phyloP scores from a whole-genome alignment of 345 rosid genomes.

The Eucalyptus polyanthemos region DNA sequence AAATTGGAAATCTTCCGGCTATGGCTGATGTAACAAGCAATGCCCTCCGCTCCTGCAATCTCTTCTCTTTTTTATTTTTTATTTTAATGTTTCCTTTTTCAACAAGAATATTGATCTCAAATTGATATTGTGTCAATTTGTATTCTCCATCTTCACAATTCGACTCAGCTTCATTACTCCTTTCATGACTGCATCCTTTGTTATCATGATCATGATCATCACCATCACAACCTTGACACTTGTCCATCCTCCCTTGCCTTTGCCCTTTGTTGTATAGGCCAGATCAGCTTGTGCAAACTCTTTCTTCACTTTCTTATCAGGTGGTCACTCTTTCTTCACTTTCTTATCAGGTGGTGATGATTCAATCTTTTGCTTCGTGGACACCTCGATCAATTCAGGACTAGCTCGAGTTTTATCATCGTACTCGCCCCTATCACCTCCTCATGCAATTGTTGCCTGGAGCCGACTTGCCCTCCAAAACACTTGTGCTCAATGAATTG shows the following conservation, averaged over 20 bases:
- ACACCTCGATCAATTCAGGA: background rate
- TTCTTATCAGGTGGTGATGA: background rate
- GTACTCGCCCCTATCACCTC: background rate
- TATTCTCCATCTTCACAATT: background rate
- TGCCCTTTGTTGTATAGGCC: background rate
- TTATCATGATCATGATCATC: background rate
- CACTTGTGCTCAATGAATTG: background rate
- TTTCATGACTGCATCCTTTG: background rate
- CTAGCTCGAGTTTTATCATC: background rate
- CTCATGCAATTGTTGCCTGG: background rate
- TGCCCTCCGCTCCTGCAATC: background rate
- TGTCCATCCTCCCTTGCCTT: background rate
- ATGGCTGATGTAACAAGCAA: background rate
- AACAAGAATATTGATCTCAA: background rate
- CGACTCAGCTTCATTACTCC: background rate
- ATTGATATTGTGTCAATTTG: background rate
- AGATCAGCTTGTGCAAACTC: background rate
- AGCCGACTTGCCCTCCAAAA: background rate
- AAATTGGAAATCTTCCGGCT: background rate
- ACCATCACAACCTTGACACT: background rate
- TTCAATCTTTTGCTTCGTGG: background rate
- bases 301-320: background rate
- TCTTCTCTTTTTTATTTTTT: background rate
- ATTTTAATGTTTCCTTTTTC: background rate
- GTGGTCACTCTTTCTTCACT: background rate